Conservation (phyloP, 257 asterid genomes). For the Ligustrum vulgare region DNA sequence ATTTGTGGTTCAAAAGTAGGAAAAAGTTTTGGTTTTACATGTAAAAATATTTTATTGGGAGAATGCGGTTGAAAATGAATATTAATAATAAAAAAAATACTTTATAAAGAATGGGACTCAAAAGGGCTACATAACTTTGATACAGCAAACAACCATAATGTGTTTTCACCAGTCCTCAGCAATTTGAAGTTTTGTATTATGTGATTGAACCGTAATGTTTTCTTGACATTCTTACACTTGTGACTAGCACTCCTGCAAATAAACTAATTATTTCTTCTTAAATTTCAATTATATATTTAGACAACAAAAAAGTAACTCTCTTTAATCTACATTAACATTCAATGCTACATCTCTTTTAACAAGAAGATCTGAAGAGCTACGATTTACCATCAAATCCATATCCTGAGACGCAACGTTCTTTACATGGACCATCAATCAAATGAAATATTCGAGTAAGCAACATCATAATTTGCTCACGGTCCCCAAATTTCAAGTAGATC, state of each 20-base stretch:
- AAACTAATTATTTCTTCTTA: background rate
- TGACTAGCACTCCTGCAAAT: background rate
- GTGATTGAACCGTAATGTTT: background rate
- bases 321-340: background rate
- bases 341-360: background rate
- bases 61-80: no score
- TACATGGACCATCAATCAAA: background rate
- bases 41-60: no score
- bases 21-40: no score
- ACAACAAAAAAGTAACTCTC: background rate
- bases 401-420: background rate
- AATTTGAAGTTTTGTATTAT: background rate
- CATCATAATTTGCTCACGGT: background rate
- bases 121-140: background rate
- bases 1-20: no score
- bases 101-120: no score
- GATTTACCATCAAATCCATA: background rate
- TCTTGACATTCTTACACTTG: background rate
- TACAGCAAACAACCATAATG: background rate
- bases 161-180: background rate
- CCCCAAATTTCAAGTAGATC: background rate
- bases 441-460: background rate
- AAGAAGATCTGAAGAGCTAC: background rate
- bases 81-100: no score
- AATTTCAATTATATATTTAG: background rate